Conservation (phyloP, 805 yeast species). For the Candida koratica region DNA sequence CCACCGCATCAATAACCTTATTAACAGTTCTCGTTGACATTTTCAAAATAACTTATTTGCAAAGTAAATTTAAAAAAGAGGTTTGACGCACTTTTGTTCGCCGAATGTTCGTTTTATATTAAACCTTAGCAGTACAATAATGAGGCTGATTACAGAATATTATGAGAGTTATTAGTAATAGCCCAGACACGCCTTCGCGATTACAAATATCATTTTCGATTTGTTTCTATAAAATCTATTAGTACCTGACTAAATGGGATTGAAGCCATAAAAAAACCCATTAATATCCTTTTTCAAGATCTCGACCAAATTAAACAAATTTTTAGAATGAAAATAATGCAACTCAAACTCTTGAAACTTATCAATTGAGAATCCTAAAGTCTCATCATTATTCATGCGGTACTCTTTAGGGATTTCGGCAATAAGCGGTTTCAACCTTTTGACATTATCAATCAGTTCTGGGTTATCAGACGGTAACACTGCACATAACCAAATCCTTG, state of each 20-base stretch:
- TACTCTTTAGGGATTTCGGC: conserved; percentile 34
- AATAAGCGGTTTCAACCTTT: conserved; percentile 14
- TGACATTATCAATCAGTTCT: conserved; percentile 21
- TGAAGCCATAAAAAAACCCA: conserved; percentile 42
- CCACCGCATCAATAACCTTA: conserved; percentile 46
- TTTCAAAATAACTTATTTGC: no score
- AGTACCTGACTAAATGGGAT: conserved; percentile 8
- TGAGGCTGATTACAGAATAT: no score
- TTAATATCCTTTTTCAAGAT: conserved; percentile 41
- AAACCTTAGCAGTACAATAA: no score
- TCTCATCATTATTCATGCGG: conserved; percentile 36
- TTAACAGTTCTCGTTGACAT: conserved; percentile 27
- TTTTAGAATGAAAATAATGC: conserved; percentile 50
- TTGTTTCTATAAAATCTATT: no score
- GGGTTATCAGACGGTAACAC: conserved; percentile 41
- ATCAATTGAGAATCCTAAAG: conserved; percentile 40
- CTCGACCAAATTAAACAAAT: conserved; percentile 44
- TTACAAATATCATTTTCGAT: no score
- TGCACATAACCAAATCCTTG: conserved; percentile 47
- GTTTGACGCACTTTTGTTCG: no score
- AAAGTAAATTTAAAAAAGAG: no score
- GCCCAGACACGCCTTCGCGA: no score
- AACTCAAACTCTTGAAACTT: conserved; percentile 37
- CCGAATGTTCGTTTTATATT: no score
- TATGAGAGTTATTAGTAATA: no score